A percentile compares a stretch with the other conserved stretches of the same genome.
Evolutionary conservation across 345 rosid genomes (phyloP).

Genomic region (Boechera stricta): DNA sequence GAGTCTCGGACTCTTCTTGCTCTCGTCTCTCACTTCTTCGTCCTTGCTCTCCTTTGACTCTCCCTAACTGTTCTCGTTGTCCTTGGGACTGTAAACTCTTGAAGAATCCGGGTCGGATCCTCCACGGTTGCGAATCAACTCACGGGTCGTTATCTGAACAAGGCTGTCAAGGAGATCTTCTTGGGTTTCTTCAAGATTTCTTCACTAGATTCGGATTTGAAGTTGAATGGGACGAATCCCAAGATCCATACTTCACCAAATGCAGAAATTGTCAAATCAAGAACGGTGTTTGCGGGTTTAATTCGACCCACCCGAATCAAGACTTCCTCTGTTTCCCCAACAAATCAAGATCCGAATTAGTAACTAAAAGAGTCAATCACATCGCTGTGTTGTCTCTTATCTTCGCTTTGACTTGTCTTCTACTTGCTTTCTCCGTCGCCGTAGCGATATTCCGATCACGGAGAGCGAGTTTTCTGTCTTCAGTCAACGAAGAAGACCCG

Average conservation of each 20-base stretch:
- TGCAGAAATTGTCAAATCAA: slow-evolving; percentile 59
- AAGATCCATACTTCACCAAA: slow-evolving; percentile 63
- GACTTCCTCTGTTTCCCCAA: slow-evolving; percentile 56
- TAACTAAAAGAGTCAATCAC: slow-evolving; percentile 42
- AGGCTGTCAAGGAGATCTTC: slow-evolving; percentile 68
- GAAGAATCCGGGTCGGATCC: slow-evolving; percentile 61
- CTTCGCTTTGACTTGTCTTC: slow-evolving; percentile 59
- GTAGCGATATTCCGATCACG: slow-evolving; percentile 63
- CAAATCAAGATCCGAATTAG: slow-evolving; percentile 47
- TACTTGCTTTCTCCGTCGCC: slow-evolving; percentile 53
- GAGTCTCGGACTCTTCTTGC: slow-evolving; percentile 74
- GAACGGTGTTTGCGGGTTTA: slow-evolving; percentile 77
- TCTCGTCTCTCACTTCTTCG: slow-evolving; percentile 73
- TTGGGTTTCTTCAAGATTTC: slow-evolving; percentile 56
- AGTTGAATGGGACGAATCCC: slow-evolving; percentile 71
- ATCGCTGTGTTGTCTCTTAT: slow-evolving; percentile 58
- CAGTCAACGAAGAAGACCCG: slow-evolving; percentile 72
- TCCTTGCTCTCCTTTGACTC: slow-evolving; percentile 57
- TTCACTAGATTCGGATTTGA: slow-evolving; percentile 58
- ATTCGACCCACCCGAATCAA: slow-evolving; percentile 62
- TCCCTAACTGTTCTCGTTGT: slow-evolving; percentile 67
- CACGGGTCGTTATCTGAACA: slow-evolving; percentile 52
- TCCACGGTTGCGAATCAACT: slow-evolving; percentile 63
- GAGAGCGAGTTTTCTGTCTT: slow-evolving; percentile 45
- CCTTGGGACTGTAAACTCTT: slow-evolving; percentile 66